phyloP scores from a whole-genome alignment of 768 basidiomycete genomes.

The Sutorius australiensis region DNA sequence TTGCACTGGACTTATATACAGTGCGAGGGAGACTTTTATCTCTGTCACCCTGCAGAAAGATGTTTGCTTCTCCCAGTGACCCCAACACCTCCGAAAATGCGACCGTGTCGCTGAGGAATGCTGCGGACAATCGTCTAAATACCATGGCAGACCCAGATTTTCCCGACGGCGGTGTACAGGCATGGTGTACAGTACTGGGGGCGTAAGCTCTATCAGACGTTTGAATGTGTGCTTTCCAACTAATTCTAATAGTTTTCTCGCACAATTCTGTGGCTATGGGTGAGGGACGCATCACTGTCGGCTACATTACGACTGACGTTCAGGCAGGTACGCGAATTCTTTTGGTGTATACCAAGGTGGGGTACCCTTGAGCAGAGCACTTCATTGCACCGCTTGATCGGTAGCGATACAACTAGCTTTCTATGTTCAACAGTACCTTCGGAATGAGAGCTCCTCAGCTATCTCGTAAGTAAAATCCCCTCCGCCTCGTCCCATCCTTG shows the following conservation, averaged over 20 bases:
- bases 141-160: not conserved
- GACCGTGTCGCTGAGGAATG: not conserved
- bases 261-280: constrained; percentile 27
- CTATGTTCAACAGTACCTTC: constrained; percentile 19
- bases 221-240: not conserved
- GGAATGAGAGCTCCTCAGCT: constrained; percentile 20
- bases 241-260: constrained; percentile 21
- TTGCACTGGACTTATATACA: not conserved
- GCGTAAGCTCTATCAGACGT: constrained; percentile 10
- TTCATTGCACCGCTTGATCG: not conserved
- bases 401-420: constrained; percentile 10
- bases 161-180: constrained; percentile 16
- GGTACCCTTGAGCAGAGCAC: not conserved
- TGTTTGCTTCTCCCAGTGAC: not conserved
- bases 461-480: constrained; percentile 17
- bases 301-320: not conserved
- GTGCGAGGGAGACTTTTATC: not conserved
- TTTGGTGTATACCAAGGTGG: constrained; percentile 31
- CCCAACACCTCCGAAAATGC: not conserved
- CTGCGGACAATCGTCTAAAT: not conserved
- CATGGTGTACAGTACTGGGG: constrained; percentile 27
- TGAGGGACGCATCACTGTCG: not conserved
- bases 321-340: constrained; percentile 14
- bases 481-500: not conserved
- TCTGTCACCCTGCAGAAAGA: not conserved